Percentiles rank a stretch among this genome's conserved stretches.
Evolutionary conservation across 345 rosid genomes (phyloP).

Genomic region (Citrus australasica): DNA sequence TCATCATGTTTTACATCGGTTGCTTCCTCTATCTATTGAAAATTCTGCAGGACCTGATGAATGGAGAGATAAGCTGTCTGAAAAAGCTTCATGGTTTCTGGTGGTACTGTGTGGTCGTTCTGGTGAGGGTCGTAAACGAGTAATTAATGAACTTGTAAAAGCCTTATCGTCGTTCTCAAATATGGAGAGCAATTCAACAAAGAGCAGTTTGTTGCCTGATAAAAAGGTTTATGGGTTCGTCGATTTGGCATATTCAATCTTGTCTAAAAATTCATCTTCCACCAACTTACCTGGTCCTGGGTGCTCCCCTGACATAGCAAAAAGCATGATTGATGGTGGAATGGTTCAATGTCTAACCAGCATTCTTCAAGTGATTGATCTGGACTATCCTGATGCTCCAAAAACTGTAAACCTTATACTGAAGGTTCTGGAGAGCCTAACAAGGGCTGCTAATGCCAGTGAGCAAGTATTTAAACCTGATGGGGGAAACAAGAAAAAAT

Average conservation of each 20-base stretch:
- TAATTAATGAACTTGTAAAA: constrained; percentile 79
- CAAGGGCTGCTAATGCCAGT: constrained; percentile 89
- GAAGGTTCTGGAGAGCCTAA: constrained; percentile 80
- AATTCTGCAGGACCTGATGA: constrained; percentile 83
- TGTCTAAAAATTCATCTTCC: constrained; percentile 86
- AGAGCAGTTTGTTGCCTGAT: constrained; percentile 61
- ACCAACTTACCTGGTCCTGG: constrained; percentile 80
- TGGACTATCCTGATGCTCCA: constrained; percentile 97
- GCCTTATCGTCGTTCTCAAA: constrained; percentile 66
- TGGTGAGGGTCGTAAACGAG: constrained; percentile 85
- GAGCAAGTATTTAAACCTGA: constrained; percentile 72
- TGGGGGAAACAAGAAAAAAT: constrained; percentile 57
- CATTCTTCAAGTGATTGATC: constrained; percentile 82
- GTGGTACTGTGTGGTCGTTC: constrained; percentile 90
- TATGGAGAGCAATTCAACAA: constrained; percentile 59
- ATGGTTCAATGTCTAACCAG: constrained; percentile 71
- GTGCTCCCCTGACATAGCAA: constrained; percentile 89
- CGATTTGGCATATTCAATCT: constrained; percentile 70
- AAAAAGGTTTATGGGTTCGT: constrained; percentile 71
- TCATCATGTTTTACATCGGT: constrained; percentile 72
- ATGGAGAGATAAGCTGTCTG: constrained; percentile 87
- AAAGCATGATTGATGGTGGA: constrained; percentile 93
- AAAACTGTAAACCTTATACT: constrained; percentile 80
- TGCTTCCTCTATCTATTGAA: constrained; percentile 68
- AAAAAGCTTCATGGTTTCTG: constrained; percentile 86